Evolutionary conservation across 805 yeast species (phyloP), one percentile per base, ranked within the genome.

Genomic region (Zygosaccharomyces gambellarensis): DNA sequence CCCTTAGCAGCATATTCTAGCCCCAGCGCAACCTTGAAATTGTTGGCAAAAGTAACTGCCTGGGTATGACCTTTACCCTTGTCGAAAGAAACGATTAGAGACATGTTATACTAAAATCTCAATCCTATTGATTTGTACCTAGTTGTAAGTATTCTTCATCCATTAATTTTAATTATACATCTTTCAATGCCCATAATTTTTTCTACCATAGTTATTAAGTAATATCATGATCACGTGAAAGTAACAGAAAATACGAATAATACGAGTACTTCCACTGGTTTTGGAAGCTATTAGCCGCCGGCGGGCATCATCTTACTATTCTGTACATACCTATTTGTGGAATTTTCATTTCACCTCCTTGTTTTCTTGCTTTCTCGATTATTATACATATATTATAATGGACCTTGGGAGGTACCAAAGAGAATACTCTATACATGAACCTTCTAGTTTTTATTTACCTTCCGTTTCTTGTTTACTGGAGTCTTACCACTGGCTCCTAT

Each of bases 401-500:
- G n/a, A 42, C 38, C 38, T 21, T 34, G 19, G 11, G 23, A 17
- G 45, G 14, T 21, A 17, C 36, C 28, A 17, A n/a, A n/a, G 28
- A 25, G 28, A 42, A 21, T 42, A 30, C 14, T 39, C 45, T 42
- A 42, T 42, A 42, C 36, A 42, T 25, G 36, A 42, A 49, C 38
- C 47, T 51, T 34, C 38, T 42, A 51, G 38, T 48, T 48, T 39
- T 38, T 57, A 34, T 54, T 47, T 29, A 54, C 52, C 46, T 55
- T 61, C 46, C 64, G 60, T 51, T 60, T 64, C 39, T 61, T 63
- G 29, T 46, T 39, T 10, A 42, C 44, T 30, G 74, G 69, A 9
- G 84, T 74, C 68, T 83, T 81, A 10, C 90, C 92, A 67, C 96
- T 87, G 43, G 96, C 89, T 22, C 98, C 98, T 59, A 94, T 90